Percentiles rank a stretch among this genome's conserved stretches.
These are phyloP conservation scores for Herpetomonas samuelpessoai DNA, from an alignment of 208 protist genomes.

Conservation along the genomic window DNA sequence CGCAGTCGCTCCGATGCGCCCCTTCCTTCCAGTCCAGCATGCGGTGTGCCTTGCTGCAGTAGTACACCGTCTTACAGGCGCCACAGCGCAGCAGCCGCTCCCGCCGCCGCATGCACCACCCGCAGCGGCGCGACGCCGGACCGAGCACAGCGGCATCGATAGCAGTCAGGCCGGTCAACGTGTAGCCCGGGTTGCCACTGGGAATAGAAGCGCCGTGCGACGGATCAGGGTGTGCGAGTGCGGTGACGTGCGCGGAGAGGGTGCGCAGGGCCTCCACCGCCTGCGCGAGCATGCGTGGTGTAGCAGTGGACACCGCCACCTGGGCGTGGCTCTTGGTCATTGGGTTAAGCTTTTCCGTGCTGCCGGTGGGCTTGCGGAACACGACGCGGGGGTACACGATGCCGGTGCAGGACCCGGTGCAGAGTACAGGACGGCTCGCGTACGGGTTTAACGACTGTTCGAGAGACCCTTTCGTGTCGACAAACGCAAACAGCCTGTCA, in stretches of 20 bases:
- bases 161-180: conserved; percentile 10
- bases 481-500: conserved; percentile 40
- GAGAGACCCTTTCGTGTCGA: conserved; percentile 8
- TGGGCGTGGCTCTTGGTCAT: conserved; percentile 43
- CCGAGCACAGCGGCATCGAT: conserved; percentile 9
- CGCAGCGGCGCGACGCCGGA: conserved; percentile 25
- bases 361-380: conserved; percentile 47
- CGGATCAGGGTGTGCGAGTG: background rate
- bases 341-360: conserved; percentile 45
- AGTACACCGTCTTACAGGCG: conserved; percentile 63
- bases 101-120: conserved; percentile 64
- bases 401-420: conserved; percentile 54
- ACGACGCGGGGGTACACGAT: conserved; percentile 65
- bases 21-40: conserved; percentile 64
- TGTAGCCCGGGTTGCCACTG: conserved; percentile 29
- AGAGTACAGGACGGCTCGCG: conserved; percentile 17
- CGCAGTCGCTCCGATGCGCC: background rate
- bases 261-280: conserved; percentile 37
- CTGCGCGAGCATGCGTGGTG: conserved; percentile 29
- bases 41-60: conserved; percentile 79
- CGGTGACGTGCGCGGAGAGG: conserved; percentile 34
- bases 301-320: conserved; percentile 30
- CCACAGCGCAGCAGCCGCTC: conserved; percentile 66
- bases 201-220: too few relatives aligned
- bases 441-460: too few relatives aligned